Evolutionary conservation across 2,329 filamentous ascomycete genomes (phyloP).

Genomic region (Colletotrichum tamarilloi): DNA sequence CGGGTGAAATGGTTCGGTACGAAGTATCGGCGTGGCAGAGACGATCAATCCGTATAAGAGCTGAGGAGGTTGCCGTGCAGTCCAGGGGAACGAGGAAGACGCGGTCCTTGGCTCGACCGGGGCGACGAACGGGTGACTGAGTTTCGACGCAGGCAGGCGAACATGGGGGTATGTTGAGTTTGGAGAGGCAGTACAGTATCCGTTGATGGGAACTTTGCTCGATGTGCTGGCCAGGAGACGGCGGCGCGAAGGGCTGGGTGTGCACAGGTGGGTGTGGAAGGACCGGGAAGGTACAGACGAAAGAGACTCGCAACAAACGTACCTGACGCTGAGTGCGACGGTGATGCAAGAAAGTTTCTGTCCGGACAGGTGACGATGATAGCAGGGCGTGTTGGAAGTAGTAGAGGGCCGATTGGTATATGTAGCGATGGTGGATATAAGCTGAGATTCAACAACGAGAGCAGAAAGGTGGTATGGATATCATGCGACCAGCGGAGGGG

Average conservation of each 20-base stretch:
- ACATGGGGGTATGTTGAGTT: conserved; percentile 31
- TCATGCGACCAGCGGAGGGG: not conserved
- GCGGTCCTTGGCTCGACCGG: not conserved
- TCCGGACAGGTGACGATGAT: conserved; percentile 1
- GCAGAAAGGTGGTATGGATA: not conserved
- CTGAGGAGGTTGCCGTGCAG: conserved; percentile 20
- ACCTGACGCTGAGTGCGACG: conserved; percentile 9
- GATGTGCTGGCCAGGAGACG: conserved; percentile 7
- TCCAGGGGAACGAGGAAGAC: conserved; percentile 6
- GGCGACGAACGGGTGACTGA: conserved; percentile 18
- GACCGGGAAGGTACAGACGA: conserved; percentile 2
- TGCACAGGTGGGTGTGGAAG: conserved; percentile 1
- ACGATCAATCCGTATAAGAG: conserved; percentile 13
- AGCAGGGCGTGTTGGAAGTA: not conserved
- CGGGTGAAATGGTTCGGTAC: conserved; percentile 5
- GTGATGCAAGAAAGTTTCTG: conserved; percentile 1
- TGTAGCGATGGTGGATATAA: not conserved
- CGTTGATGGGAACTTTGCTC: conserved; percentile 20
- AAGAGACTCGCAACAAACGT: conserved; percentile 16
- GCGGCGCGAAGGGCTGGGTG: conserved; percentile 12
- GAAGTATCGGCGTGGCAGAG: conserved; percentile 7
- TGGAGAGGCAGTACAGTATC: conserved; percentile 23
- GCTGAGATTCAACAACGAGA: not conserved
- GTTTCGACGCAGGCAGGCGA: conserved; percentile 23
- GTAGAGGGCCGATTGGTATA: not conserved